These are phyloP conservation scores for Kodamaea neixiangensis DNA, from an alignment of 805 yeast species.

Conservation along the genomic window DNA sequence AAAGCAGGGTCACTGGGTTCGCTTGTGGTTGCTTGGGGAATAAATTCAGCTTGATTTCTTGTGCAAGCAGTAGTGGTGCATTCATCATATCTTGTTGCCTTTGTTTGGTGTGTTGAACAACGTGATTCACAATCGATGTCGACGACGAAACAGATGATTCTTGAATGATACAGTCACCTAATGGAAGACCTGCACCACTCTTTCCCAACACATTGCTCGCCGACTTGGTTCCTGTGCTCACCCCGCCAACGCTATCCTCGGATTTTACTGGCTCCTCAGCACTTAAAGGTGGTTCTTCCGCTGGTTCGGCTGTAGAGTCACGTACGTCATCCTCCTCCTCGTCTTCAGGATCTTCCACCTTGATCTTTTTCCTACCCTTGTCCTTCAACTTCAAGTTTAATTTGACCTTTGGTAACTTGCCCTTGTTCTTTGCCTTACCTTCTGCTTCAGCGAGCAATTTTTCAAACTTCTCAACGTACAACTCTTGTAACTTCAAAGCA, in stretches of 20 bases:
- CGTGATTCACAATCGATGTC: slow-evolving; percentile 12
- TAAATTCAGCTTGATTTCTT: slow-evolving; percentile 27
- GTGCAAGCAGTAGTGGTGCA: slow-evolving; percentile 24
- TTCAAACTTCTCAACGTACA: slow-evolving; percentile 45
- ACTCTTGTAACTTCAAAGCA: slow-evolving; percentile 58
- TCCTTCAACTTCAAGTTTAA: slow-evolving; percentile 27
- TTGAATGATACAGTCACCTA: slow-evolving; percentile 37
- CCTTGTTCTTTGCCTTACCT: slow-evolving; percentile 22
- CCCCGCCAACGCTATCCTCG: slow-evolving; percentile 10
- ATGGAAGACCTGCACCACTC: slow-evolving; percentile 26
- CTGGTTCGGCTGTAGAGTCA: background rate
- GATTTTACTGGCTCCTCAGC: slow-evolving; percentile 3
- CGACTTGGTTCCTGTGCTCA: slow-evolving; percentile 22
- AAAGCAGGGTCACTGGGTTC: slow-evolving; percentile 31
- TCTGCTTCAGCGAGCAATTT: slow-evolving; percentile 28
- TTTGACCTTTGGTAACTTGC: slow-evolving; percentile 32
- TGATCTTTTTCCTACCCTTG: slow-evolving; percentile 22
- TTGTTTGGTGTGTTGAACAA: slow-evolving; percentile 14
- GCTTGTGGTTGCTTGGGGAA: slow-evolving; percentile 32
- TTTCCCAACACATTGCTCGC: slow-evolving; percentile 28
- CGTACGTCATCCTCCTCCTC: slow-evolving; percentile 16
- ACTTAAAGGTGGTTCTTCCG: slow-evolving; percentile 13
- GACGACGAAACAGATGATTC: slow-evolving; percentile 39
- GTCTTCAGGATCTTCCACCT: slow-evolving; percentile 12
- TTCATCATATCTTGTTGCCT: slow-evolving; percentile 12